phyloP scores from a whole-genome alignment of 2,329 filamentous ascomycete species.

The Fusarium sarcochroum region DNA sequence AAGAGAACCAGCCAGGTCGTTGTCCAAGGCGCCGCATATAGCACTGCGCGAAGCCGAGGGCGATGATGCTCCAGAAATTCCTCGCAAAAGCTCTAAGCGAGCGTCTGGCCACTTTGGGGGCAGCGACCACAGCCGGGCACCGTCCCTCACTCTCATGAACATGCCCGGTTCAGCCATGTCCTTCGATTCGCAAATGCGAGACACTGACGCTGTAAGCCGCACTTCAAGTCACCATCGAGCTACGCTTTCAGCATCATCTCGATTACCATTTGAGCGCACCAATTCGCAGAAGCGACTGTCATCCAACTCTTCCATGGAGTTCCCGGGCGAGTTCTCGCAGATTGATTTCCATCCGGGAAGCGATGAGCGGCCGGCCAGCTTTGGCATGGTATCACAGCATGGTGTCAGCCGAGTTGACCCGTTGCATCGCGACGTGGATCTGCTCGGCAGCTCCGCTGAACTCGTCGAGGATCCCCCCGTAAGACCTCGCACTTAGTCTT shows the following conservation, averaged over 20 bases:
- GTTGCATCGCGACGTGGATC: slow-evolving; percentile 58
- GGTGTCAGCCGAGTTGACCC: slow-evolving; percentile 69
- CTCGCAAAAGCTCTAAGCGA: slow-evolving; percentile 80
- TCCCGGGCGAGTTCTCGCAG: slow-evolving; percentile 62
- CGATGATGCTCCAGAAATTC: slow-evolving; percentile 69
- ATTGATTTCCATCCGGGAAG: slow-evolving; percentile 55
- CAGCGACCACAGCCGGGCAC: slow-evolving; percentile 48
- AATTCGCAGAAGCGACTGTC: slow-evolving; percentile 67
- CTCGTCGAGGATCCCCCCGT: slow-evolving; percentile 62
- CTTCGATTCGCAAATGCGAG: slow-evolving; percentile 40
- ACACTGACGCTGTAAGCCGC: slow-evolving; percentile 41
- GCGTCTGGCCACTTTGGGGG: slow-evolving; percentile 58
- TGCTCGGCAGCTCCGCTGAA: slow-evolving; percentile 69
- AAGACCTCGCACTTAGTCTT: slow-evolving; percentile 42
- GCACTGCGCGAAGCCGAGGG: slow-evolving; percentile 48
- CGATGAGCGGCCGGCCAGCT: slow-evolving; percentile 66
- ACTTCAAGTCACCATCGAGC: slow-evolving; percentile 44
- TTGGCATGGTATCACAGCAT: slow-evolving; percentile 71
- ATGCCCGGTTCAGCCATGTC: slow-evolving; percentile 44
- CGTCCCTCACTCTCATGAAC: slow-evolving; percentile 54
- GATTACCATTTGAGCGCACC: slow-evolving; percentile 70
- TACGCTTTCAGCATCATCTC: slow-evolving; percentile 46
- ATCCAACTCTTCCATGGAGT: slow-evolving; percentile 64
- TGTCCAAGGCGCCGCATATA: slow-evolving; percentile 41
- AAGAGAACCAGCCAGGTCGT: slow-evolving; percentile 38